phyloP scores from a whole-genome alignment of 2,329 filamentous ascomycete genomes.

The Nemania sp. region DNA sequence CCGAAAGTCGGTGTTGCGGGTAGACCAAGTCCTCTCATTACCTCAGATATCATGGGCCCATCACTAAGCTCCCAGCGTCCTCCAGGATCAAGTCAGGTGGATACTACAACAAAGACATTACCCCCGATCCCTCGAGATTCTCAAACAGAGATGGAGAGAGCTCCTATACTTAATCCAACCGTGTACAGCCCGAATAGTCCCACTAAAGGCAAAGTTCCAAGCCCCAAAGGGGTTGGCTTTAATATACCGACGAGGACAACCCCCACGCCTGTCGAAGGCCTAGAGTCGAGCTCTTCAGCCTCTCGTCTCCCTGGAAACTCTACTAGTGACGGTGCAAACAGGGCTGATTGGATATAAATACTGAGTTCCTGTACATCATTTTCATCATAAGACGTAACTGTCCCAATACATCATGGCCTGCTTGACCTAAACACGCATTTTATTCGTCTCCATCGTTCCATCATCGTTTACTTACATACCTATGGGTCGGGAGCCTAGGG shows the following conservation, averaged over 20 bases:
- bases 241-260: constrained; percentile 48
- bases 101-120: constrained; percentile 47
- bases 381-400: neutral
- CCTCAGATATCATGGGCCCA: constrained; percentile 41
- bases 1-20: constrained; percentile 34
- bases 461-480: constrained; percentile 4
- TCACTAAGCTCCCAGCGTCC: constrained; percentile 45
- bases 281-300: constrained; percentile 25
- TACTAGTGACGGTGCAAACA: constrained; percentile 33
- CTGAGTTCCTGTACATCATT: neutral
- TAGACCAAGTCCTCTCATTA: constrained; percentile 51
- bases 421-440: constrained; percentile 8
- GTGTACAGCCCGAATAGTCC: constrained; percentile 63
- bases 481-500: neutral
- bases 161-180: constrained; percentile 61
- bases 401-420: neutral
- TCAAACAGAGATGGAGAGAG: constrained; percentile 44
- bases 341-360: constrained; percentile 49
- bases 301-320: constrained; percentile 44
- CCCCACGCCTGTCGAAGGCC: constrained; percentile 41
- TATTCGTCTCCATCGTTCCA: neutral
- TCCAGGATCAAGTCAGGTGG: constrained; percentile 23
- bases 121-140: constrained; percentile 54
- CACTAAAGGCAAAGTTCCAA: constrained; percentile 56
- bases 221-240: constrained; percentile 59